Evolutionary conservation across 1,139 yeast genomes (phyloP).

Genomic region (Suhomyces bokatorum): DNA sequence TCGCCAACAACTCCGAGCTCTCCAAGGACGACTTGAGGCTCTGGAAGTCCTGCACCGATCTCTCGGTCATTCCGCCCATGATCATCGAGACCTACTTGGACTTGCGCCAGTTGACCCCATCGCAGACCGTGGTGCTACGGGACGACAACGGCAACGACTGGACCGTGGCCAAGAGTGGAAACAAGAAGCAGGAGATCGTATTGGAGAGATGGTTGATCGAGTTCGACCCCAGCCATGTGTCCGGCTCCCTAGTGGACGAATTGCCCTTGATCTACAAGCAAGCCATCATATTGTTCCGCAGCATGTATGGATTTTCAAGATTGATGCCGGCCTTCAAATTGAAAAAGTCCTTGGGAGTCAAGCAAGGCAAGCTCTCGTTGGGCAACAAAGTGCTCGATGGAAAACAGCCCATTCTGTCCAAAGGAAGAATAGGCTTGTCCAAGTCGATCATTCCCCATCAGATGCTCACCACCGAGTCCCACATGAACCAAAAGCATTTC

Average conservation of each 20-base stretch:
- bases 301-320: conserved; percentile 65
- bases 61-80: conserved; percentile 63
- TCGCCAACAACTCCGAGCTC: conserved; percentile 43
- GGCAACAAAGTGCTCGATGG: conserved; percentile 76
- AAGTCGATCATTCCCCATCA: conserved; percentile 57
- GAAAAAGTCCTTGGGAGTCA: conserved; percentile 30
- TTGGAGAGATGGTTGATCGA: conserved; percentile 92
- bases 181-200: conserved; percentile 73
- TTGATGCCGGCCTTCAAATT: conserved; percentile 73
- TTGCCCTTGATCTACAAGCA: conserved; percentile 73
- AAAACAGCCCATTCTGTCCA: conserved; percentile 70
- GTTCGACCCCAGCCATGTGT: conserved; percentile 48
- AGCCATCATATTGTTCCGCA: conserved; percentile 71
- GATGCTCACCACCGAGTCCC: conserved; percentile 46
- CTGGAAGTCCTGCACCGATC: conserved; percentile 55
- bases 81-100: conserved; percentile 85
- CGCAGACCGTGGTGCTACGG: conserved; percentile 59
- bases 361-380: conserved; percentile 33
- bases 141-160: conserved; percentile 54
- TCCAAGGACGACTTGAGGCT: conserved; percentile 56
- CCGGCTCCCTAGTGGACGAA: conserved; percentile 43
- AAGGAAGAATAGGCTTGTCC: conserved; percentile 82
- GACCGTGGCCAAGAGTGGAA: conserved; percentile 52
- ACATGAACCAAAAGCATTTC: conserved; percentile 60
- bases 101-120: conserved; percentile 56